A percentile compares a stretch with the other conserved stretches of the same genome.
phyloP scores from a whole-genome alignment of 1,139 yeast genomes.

The Yamadazyma siamensis region DNA sequence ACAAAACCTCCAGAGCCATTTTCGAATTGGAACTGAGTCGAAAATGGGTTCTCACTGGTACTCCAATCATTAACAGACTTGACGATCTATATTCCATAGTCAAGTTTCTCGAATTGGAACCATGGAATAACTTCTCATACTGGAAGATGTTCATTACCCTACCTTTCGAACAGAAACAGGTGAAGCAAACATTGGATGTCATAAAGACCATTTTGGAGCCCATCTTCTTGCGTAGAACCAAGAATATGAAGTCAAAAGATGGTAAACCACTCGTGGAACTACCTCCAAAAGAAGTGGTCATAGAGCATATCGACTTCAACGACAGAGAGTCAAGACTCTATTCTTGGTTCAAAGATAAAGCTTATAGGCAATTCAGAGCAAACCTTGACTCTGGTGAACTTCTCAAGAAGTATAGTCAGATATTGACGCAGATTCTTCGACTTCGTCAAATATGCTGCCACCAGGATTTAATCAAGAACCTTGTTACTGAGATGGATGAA shows the following conservation, averaged over 20 bases:
- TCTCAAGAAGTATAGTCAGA: slow-evolving; percentile 72
- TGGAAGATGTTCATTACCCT: slow-evolving; percentile 87
- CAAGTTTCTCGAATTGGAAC: slow-evolving; percentile 72
- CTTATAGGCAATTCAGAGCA: slow-evolving; percentile 63
- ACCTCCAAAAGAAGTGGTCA: slow-evolving; percentile 71
- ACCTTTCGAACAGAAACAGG: slow-evolving; percentile 75
- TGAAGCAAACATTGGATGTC: slow-evolving; percentile 72
- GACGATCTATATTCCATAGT: slow-evolving; percentile 84
- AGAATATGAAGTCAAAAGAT: slow-evolving; percentile 70
- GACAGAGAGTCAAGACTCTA: slow-evolving; percentile 67
- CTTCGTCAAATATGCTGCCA: slow-evolving; percentile 90
- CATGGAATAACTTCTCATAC: slow-evolving; percentile 83
- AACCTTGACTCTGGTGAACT: slow-evolving; percentile 66
- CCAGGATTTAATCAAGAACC: slow-evolving; percentile 53
- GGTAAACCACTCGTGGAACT: slow-evolving; percentile 75
- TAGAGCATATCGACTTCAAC: slow-evolving; percentile 66
- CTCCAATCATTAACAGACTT: slow-evolving; percentile 85
- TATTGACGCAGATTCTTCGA: slow-evolving; percentile 78
- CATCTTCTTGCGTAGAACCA: slow-evolving; percentile 78
- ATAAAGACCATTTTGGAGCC: slow-evolving; percentile 87
- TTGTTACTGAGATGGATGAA: slow-evolving; percentile 36
- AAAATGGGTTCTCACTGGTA: slow-evolving; percentile 89
- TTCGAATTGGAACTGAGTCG: slow-evolving; percentile 61
- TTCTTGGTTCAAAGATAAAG: slow-evolving; percentile 65
- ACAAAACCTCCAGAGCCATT: slow-evolving; percentile 80